Percentiles rank a stretch among this genome's conserved stretches.
Conservation (phyloP, 306 rosid species). For the Hylodesmum podocarpum region DNA sequence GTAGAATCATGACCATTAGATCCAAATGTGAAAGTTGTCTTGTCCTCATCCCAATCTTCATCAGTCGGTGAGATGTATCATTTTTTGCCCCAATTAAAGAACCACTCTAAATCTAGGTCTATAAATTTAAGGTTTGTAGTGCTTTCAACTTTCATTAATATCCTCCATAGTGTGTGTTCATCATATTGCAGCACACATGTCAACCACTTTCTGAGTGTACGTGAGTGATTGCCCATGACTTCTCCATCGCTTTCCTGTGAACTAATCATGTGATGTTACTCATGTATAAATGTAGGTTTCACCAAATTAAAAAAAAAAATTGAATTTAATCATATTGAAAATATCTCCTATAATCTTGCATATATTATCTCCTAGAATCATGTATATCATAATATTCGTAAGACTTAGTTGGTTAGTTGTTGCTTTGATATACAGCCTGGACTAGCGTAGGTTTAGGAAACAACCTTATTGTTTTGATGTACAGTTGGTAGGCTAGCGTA, state of each 20-base stretch:
- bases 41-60: neutral
- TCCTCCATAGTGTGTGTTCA: neutral
- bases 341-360: too few species aligned
- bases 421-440: too few species aligned
- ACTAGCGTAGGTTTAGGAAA: too few species aligned
- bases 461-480: too few species aligned
- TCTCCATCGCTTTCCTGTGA: slow-evolving; percentile 18
- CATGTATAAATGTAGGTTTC: neutral
- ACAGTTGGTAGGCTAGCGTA: too few species aligned
- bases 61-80: slow-evolving; percentile 2
- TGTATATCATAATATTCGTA: too few species aligned
- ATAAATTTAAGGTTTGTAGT: neutral
- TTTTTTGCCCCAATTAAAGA: neutral
- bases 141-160: slow-evolving; percentile 14
- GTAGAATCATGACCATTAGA: slow-evolving; percentile 1
- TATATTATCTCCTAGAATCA: too few species aligned
- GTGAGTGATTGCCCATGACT: neutral
- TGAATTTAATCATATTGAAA: too few species aligned
- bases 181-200: neutral
- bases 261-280: neutral
- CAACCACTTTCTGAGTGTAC: neutral
- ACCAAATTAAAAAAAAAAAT: neutral
- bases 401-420: too few species aligned
- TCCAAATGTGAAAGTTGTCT: neutral
- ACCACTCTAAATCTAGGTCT: neutral